A percentile compares a stretch with the other conserved stretches of the same genome.
These are phyloP conservation scores for Corynascus novoguineensis DNA, from an alignment of 495 filamentous ascomycete species.

Conservation along the genomic window DNA sequence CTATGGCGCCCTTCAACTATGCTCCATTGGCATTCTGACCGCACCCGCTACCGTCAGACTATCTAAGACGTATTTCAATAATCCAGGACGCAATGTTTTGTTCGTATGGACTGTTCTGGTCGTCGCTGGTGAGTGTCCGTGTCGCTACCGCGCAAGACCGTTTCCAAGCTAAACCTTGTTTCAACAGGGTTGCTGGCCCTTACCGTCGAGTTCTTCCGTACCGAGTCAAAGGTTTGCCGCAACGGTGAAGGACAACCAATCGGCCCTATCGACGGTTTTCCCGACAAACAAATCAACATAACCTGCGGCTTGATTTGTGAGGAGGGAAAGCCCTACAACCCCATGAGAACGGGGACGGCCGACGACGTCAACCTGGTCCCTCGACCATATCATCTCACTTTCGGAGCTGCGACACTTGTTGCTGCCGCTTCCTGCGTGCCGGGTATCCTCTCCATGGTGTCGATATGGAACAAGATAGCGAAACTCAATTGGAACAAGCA, in stretches of 20 bases:
- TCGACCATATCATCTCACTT: conserved; percentile 43
- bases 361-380: conserved; percentile 55
- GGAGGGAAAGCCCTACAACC: conserved; percentile 37
- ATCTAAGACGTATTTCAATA: conserved; percentile 55
- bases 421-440: conserved; percentile 57
- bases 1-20: conserved; percentile 58
- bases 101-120: conserved; percentile 56
- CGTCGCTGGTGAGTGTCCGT: conserved; percentile 47
- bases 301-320: conserved; percentile 43
- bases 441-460: conserved; percentile 51
- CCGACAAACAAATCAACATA: conserved; percentile 28
- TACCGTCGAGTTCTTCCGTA: conserved; percentile 55
- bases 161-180: neutral
- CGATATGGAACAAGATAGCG: conserved; percentile 55
- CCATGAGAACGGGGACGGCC: conserved; percentile 43
- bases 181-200: conserved; percentile 48
- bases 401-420: conserved; percentile 50
- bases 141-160: too few relatives aligned
- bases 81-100: conserved; percentile 55
- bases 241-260: conserved; percentile 25
- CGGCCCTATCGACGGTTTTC: conserved; percentile 27
- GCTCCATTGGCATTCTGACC: conserved; percentile 55
- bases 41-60: conserved; percentile 52
- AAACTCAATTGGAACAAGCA: conserved; percentile 49
- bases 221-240: conserved; percentile 33